Evolutionary conservation across 2,329 filamentous ascomycete genomes (phyloP), one percentile per base, ranked within the genome.

Genomic region (Aspergillus fructus): DNA sequence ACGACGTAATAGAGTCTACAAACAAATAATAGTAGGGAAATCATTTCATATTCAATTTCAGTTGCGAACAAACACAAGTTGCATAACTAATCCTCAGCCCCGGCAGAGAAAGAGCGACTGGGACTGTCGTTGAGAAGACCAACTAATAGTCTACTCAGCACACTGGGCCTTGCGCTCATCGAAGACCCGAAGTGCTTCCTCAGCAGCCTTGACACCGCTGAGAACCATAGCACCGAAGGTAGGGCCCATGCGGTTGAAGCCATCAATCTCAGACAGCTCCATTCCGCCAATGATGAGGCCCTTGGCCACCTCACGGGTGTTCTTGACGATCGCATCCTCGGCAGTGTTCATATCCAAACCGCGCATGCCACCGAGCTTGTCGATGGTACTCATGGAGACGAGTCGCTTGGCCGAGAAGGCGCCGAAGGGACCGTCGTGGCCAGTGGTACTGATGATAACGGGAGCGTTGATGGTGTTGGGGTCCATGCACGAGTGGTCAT

Each of bases 391-490:
- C 91, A 96, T 96, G 75, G 87, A 90, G 48, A 96, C 92, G 41
- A 96, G 88, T 49, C 92, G 86, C 85, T 96, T 96, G 74, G 91
- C 92, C 64, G 79, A 89, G 81, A 97, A 97, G 49, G 92, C 92
- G 47, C 92, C 93, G 72, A 96, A 96, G 15, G 92, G 92, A 47
- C 85, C 93, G 64, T 97, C 92, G 69, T 97, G 92, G 50, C 92
- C 93, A 0, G 92, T 96, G 23, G 92, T 96, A 57, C 88, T 91
- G 79, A 97, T 89, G 70, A 96, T 81, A 58, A 96, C 76, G 1
- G 92, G 91, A 0, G 91, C 91, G 72, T 96, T 96, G 84, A 96
- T 96, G 68, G 92, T 96, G 85, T 94, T 96, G 65, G 92, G 92
- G 75, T 96, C 93, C 92, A 96, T 96, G 88, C 92, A 96, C 60